Evolutionary conservation across 2,329 filamentous ascomycete species (phyloP).

Genomic region (Chrysosporium queenslandicum): DNA sequence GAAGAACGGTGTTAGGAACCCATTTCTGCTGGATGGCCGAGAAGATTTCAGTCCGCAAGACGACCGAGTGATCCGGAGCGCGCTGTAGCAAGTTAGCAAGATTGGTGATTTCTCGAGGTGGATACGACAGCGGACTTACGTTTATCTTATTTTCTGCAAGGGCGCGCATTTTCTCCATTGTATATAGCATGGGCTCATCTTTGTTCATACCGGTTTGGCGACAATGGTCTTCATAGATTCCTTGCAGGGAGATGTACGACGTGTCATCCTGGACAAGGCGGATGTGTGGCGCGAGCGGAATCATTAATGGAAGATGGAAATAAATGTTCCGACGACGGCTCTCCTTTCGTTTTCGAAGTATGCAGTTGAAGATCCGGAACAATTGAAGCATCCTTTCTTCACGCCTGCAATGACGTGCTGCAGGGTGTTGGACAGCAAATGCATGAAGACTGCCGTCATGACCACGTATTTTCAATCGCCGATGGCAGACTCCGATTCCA

Average conservation of each 20-base stretch:
- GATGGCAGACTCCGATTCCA: conserved; percentile 80
- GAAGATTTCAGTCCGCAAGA: conserved; percentile 80
- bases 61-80: conserved; percentile 56
- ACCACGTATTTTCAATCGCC: conserved; percentile 87
- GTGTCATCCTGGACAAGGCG: conserved; percentile 91
- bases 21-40: conserved; percentile 88
- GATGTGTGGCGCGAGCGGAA: conserved; percentile 88
- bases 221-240: conserved; percentile 93
- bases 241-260: conserved; percentile 88
- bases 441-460: conserved; percentile 96
- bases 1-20: conserved; percentile 70
- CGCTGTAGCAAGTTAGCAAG: conserved; percentile 29
- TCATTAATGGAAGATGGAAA: conserved; percentile 91
- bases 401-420: conserved; percentile 78
- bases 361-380: conserved; percentile 94
- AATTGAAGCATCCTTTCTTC: conserved; percentile 93
- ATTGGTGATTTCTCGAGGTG: neutral
- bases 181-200: conserved; percentile 90
- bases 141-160: conserved; percentile 58
- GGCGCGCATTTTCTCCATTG: conserved; percentile 82
- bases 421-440: conserved; percentile 93
- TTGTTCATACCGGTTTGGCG: conserved; percentile 76
- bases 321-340: conserved; percentile 85
- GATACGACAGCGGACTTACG: conserved; percentile 25
- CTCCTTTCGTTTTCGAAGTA: conserved; percentile 85